Conservation (phyloP, 2,329 filamentous ascomycete genomes). For the Colletotrichum coccodes region DNA sequence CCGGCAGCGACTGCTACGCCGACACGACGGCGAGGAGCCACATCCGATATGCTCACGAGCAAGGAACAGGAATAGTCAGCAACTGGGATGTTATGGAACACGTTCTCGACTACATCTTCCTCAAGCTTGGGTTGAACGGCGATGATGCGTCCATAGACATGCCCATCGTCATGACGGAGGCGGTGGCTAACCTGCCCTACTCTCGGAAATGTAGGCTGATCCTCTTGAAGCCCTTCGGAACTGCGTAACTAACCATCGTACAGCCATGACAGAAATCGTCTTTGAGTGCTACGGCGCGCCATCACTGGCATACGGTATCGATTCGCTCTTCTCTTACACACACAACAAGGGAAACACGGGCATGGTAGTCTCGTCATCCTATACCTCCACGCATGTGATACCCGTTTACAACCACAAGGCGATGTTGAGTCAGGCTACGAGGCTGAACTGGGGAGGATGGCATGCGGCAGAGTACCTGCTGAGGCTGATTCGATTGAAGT, state of each 20-base stretch:
- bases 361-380: slow-evolving; percentile 89
- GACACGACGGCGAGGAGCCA: slow-evolving; percentile 94
- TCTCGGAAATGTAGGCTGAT: slow-evolving; percentile 77
- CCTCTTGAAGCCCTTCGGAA: background rate
- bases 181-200: slow-evolving; percentile 90
- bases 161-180: slow-evolving; percentile 95
- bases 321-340: slow-evolving; percentile 94
- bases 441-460: slow-evolving; percentile 94
- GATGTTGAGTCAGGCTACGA: slow-evolving; percentile 83
- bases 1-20: slow-evolving; percentile 91
- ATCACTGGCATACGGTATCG: slow-evolving; percentile 91
- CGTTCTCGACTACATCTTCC: slow-evolving; percentile 91
- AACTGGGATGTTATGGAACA: slow-evolving; percentile 99
- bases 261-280: slow-evolving; percentile 96
- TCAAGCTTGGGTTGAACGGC: slow-evolving; percentile 89
- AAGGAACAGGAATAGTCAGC: slow-evolving; percentile 88
- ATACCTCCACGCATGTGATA: slow-evolving; percentile 94
- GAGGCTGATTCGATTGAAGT: slow-evolving; percentile 90
- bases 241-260: slow-evolving; percentile 39
- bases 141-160: slow-evolving; percentile 80
- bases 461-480: slow-evolving; percentile 91
- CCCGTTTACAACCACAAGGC: slow-evolving; percentile 90
- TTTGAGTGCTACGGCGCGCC: slow-evolving; percentile 96
- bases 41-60: slow-evolving; percentile 90
- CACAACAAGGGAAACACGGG: slow-evolving; percentile 91